Percentiles rank a stretch among this genome's conserved stretches.
phyloP scores from a whole-genome alignment of 129 eudicot genomes.

The Mikania micrantha region DNA sequence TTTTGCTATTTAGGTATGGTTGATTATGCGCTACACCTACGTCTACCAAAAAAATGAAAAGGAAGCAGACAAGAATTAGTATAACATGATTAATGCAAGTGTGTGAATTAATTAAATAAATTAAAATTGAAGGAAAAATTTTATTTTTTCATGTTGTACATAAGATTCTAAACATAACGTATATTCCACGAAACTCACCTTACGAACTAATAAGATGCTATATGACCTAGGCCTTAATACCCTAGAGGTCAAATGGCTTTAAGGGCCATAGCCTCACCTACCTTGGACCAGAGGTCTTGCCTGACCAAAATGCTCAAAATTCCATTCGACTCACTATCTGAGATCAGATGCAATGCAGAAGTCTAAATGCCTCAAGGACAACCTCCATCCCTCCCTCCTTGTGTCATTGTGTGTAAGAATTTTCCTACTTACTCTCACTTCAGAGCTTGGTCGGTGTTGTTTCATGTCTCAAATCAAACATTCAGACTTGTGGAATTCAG shows the following conservation, averaged over 20 bases:
- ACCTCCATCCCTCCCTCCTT: no score
- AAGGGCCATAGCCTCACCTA: not conserved
- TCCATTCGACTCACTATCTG: not conserved
- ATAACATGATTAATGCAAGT: not conserved
- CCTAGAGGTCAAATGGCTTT: not conserved
- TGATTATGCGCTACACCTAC: slow-evolving; percentile 29
- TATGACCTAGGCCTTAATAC: not conserved
- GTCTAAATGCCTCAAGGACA: not conserved
- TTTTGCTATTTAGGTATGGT: slow-evolving; percentile 34
- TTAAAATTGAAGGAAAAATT: not conserved
- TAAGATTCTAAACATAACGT: not conserved
- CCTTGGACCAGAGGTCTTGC: not conserved
- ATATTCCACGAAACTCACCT: not conserved
- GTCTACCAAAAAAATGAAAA: slow-evolving; percentile 15
- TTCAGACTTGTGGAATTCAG: no score
- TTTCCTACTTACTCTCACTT: not conserved
- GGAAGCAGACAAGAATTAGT: slow-evolving; percentile 2
- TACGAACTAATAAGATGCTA: not conserved
- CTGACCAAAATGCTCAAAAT: not conserved
- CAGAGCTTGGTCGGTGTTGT: not conserved
- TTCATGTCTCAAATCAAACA: not conserved
- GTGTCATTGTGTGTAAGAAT: no score
- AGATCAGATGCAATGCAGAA: not conserved
- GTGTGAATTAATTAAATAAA: not conserved
- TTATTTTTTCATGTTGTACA: not conserved